phyloP scores from a whole-genome alignment of 2,329 filamentous ascomycete genomes.

The Xylariaceae sp. region DNA sequence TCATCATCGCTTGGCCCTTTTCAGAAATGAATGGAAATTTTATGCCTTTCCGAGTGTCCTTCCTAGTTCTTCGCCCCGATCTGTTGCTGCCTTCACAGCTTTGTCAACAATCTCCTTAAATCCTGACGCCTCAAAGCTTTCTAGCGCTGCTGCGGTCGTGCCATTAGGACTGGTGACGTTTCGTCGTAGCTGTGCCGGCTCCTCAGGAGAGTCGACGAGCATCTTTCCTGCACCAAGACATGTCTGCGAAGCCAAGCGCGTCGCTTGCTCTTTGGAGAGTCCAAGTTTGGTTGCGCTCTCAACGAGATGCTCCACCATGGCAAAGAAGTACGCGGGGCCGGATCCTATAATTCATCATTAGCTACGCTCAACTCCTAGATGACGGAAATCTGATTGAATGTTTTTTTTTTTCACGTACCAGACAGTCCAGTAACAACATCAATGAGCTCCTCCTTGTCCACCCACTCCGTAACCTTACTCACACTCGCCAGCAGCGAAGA shows the following conservation, averaged over 20 bases:
- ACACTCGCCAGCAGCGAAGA: constrained; percentile 41
- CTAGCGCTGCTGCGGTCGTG: constrained; percentile 46
- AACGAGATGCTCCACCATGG: constrained; percentile 49
- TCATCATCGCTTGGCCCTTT: too few relatives aligned
- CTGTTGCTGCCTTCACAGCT: constrained; percentile 43
- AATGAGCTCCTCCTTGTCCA: constrained; percentile 45
- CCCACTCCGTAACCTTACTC: constrained; percentile 47
- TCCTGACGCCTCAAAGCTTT: constrained; percentile 44
- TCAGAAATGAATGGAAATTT: too few relatives aligned
- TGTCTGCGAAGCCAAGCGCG: constrained; percentile 46
- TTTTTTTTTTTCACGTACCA: too few relatives aligned
- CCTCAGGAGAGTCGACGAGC: constrained; percentile 44
- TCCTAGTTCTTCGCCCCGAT: constrained; percentile 42
- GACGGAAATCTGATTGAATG: neutral
- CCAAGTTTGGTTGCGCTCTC: constrained; percentile 41
- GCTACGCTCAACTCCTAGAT: constrained; percentile 1
- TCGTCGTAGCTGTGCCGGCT: constrained; percentile 43
- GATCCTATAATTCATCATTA: constrained; percentile 35
- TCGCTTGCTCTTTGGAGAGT: constrained; percentile 45
- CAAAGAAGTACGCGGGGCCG: constrained; percentile 51
- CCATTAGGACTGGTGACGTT: constrained; percentile 52
- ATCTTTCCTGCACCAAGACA: constrained; percentile 50
- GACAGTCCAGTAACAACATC: constrained; percentile 49
- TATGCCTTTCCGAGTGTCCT: constrained; percentile 29
- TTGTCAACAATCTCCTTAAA: constrained; percentile 42